A percentile compares a stretch with the other conserved stretches of the same genome.
phyloP scores from a whole-genome alignment of 257 asterid genomes.

The Leptodermis oblonga region DNA sequence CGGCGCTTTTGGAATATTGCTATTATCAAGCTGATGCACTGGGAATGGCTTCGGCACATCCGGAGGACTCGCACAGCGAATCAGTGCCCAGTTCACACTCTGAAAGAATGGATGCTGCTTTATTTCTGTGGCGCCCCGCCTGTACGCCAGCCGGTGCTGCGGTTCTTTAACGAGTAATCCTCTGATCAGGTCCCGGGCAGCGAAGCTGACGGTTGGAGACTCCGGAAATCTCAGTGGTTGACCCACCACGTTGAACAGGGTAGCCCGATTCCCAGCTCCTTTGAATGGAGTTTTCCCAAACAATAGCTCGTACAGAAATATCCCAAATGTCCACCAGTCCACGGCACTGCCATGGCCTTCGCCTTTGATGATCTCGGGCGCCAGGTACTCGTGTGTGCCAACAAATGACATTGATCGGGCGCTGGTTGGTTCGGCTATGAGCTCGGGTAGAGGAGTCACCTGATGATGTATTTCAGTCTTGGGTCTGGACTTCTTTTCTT shows the following conservation, averaged over 20 bases:
- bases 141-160: slow-evolving; percentile 58
- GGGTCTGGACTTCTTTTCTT: slow-evolving; percentile 44
- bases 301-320: slow-evolving; percentile 54
- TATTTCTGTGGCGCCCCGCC: slow-evolving; percentile 65
- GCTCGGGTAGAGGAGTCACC: slow-evolving; percentile 52
- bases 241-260: slow-evolving; percentile 63
- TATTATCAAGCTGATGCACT: slow-evolving; percentile 19
- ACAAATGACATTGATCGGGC: slow-evolving; percentile 74
- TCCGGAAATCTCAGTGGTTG: slow-evolving; percentile 61
- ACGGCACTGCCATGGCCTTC: slow-evolving; percentile 75
- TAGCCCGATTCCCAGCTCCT: slow-evolving; percentile 57
- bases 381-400: slow-evolving; percentile 64
- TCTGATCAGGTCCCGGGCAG: slow-evolving; percentile 61
- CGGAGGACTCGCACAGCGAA: slow-evolving; percentile 63
- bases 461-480: slow-evolving; percentile 37
- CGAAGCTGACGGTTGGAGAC: slow-evolving; percentile 53
- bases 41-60: slow-evolving; percentile 49
- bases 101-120: slow-evolving; percentile 65
- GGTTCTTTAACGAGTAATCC: slow-evolving; percentile 65
- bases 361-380: slow-evolving; percentile 60
- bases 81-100: slow-evolving; percentile 60
- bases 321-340: slow-evolving; percentile 72
- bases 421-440: slow-evolving; percentile 58
- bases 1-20: slow-evolving; percentile 16
- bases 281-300: slow-evolving; percentile 62